A percentile compares a stretch with the other conserved stretches of the same genome.
Conservation (phyloP, 164 flowering plant genomes). For the Annona squamosa region DNA sequence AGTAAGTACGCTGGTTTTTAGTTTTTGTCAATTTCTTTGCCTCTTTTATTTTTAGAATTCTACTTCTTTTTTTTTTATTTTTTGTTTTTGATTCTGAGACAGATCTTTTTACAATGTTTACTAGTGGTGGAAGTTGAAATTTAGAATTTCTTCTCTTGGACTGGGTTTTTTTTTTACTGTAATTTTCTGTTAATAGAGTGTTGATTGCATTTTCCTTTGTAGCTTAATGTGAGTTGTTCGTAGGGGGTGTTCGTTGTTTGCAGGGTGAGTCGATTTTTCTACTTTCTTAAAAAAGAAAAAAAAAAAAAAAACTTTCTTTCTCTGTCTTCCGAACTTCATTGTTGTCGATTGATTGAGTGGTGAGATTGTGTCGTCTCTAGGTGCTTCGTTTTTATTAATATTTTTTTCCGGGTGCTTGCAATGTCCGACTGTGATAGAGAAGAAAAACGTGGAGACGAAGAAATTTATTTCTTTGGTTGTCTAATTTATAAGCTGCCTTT, state of each 20-base stretch:
- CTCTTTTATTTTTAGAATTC: background rate
- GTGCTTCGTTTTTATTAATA: no score
- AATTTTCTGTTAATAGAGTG: background rate
- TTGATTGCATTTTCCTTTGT: background rate
- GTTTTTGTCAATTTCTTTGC: no score
- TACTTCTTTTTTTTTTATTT: background rate
- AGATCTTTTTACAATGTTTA: background rate
- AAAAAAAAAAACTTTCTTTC: no score
- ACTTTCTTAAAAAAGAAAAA: no score
- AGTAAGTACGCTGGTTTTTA: constrained; percentile 63
- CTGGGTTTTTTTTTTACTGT: background rate
- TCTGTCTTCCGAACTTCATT: background rate
- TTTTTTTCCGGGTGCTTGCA: no score
- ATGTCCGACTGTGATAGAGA: no score
- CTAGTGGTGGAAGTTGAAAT: background rate
- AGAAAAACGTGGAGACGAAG: no score
- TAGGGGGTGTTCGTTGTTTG: background rate
- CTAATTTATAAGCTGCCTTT: no score
- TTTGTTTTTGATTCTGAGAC: background rate
- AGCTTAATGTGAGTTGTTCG: no score
- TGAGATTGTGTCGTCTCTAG: background rate
- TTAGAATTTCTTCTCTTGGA: background rate
- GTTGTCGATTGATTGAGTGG: background rate
- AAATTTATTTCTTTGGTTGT: no score
- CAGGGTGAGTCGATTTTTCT: background rate